These are phyloP conservation scores for Phlebiopsis gigantea DNA, from an alignment of 768 basidiomycete species.

Conservation along the genomic window DNA sequence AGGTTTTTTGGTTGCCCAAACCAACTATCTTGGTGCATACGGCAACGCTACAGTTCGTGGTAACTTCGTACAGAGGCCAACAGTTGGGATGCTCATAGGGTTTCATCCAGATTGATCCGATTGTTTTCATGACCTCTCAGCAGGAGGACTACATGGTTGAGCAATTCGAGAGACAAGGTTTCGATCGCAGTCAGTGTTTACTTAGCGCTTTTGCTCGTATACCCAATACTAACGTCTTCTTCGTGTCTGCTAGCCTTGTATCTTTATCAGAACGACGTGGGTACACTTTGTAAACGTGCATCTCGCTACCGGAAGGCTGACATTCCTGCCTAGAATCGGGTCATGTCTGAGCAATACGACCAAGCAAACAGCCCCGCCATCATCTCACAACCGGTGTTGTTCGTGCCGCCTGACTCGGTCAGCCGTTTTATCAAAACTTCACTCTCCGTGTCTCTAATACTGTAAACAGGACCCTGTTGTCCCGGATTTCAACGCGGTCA, in stretches of 20 bases:
- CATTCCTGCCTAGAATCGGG: background rate
- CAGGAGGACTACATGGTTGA: conserved; percentile 72
- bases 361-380: background rate
- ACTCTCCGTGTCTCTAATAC: background rate
- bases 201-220: no score
- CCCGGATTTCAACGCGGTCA: background rate
- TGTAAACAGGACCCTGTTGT: background rate
- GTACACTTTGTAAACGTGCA: background rate
- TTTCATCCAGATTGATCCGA: conserved; percentile 44
- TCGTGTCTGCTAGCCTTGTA: background rate
- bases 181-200: conserved; percentile 48
- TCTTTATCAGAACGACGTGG: background rate
- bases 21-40: conserved; percentile 17
- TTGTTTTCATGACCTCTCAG: conserved; percentile 51
- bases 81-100: background rate
- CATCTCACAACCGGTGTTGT: background rate
- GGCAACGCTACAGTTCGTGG: background rate
- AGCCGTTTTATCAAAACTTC: background rate
- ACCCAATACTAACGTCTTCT: no score
- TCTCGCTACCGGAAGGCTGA: no score
- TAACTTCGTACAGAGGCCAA: background rate
- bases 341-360: background rate
- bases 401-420: background rate
- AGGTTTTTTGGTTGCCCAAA: conserved; percentile 41
- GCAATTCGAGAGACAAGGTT: conserved; percentile 52